phyloP scores from a whole-genome alignment of 306 rosid genomes.

The Ceratonia siliqua region DNA sequence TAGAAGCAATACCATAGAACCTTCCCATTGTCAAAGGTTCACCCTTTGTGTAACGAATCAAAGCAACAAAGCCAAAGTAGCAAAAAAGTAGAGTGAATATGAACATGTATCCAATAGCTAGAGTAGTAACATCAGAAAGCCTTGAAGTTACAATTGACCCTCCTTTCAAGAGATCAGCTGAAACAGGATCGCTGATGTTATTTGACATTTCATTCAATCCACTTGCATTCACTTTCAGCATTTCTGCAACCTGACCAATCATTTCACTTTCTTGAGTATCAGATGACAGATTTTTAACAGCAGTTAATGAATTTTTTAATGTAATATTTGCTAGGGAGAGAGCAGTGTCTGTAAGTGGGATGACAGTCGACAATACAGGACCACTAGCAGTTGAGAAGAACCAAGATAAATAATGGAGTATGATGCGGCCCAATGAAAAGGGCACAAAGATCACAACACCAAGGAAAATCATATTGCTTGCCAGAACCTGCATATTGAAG shows the following conservation, averaged over 20 bases:
- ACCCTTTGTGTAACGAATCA: slow-evolving; percentile 88
- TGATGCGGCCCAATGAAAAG: slow-evolving; percentile 84
- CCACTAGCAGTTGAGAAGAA: slow-evolving; percentile 70
- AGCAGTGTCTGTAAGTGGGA: slow-evolving; percentile 79
- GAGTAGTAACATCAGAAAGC: slow-evolving; percentile 93
- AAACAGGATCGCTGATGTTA: slow-evolving; percentile 60
- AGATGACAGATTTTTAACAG: slow-evolving; percentile 72
- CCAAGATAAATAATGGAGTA: slow-evolving; percentile 79
- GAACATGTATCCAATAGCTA: slow-evolving; percentile 88
- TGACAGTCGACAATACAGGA: slow-evolving; percentile 64
- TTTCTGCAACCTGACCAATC: slow-evolving; percentile 77
- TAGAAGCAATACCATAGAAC: slow-evolving; percentile 86
- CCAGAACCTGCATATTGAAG: slow-evolving; percentile 73
- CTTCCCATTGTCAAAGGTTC: slow-evolving; percentile 89
- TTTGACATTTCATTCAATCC: slow-evolving; percentile 63
- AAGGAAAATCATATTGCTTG: slow-evolving; percentile 99
- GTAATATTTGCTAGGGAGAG: slow-evolving; percentile 87
- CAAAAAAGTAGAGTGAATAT: slow-evolving; percentile 73
- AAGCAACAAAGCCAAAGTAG: slow-evolving; percentile 80
- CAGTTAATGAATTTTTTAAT: slow-evolving; percentile 79
- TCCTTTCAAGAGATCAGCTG: slow-evolving; percentile 70
- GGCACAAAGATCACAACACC: slow-evolving; percentile 95
- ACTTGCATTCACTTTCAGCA: slow-evolving; percentile 71
- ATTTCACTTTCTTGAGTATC: slow-evolving; percentile 66
- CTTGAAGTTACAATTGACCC: slow-evolving; percentile 69